phyloP scores from a whole-genome alignment of 1,139 yeast genomes.

The Pichia sp. region DNA sequence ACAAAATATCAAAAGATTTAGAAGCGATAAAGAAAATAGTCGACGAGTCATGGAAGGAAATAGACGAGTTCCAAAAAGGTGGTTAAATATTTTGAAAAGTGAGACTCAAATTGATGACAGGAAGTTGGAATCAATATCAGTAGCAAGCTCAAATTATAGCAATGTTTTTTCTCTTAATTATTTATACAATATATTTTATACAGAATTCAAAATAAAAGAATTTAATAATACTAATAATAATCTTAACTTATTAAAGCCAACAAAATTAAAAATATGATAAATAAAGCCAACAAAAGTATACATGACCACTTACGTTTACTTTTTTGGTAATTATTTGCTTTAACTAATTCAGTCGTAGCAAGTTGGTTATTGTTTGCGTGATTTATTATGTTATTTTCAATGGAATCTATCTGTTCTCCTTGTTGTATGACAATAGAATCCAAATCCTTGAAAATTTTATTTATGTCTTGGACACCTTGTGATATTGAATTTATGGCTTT shows the following conservation, averaged over 20 bases:
- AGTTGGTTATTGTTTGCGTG: constrained; percentile 60
- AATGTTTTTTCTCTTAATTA: too few species aligned
- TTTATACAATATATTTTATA: too few species aligned
- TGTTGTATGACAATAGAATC: constrained; percentile 75
- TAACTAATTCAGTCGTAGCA: constrained; percentile 60
- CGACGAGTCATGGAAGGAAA: constrained; percentile 46
- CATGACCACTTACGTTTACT: constrained; percentile 69
- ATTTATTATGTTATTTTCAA: constrained; percentile 68
- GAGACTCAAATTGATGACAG: too few species aligned
- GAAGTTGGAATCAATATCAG: too few species aligned
- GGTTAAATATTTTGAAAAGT: constrained; percentile 31
- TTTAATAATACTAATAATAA: too few species aligned
- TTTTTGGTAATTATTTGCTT: constrained; percentile 71
- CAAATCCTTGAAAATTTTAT: constrained; percentile 74
- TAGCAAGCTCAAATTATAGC: too few species aligned
- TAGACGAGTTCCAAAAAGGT: constrained; percentile 48
- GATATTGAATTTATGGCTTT: constrained; percentile 65
- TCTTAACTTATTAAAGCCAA: constrained; percentile 30
- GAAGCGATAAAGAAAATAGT: constrained; percentile 38
- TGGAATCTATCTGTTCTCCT: constrained; percentile 74
- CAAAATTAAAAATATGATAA: constrained; percentile 36
- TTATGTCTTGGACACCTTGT: constrained; percentile 74
- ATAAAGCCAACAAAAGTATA: constrained; percentile 42
- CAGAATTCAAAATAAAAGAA: too few species aligned
- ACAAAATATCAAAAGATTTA: not conserved